phyloP scores from a whole-genome alignment of 1,139 yeast genomes.

The Candida tropicalis region DNA sequence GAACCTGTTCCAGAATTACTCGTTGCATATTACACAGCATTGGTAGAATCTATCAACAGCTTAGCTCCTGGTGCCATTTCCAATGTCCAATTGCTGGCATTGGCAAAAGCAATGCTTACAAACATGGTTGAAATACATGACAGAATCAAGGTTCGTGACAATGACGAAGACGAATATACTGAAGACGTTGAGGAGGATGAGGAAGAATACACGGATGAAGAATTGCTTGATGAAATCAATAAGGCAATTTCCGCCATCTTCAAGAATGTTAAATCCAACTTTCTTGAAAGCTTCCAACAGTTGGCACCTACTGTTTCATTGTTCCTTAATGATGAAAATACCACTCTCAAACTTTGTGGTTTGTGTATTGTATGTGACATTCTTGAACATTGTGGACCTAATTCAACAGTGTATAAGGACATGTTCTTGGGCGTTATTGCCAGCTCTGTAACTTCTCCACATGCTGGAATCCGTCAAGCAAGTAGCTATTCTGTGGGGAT shows the following conservation, averaged over 20 bases:
- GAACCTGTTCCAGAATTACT: constrained; percentile 88
- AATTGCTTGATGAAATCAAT: constrained; percentile 80
- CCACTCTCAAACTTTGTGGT: constrained; percentile 74
- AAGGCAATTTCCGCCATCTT: constrained; percentile 76
- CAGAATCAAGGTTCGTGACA: constrained; percentile 72
- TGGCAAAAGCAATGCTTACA: constrained; percentile 61
- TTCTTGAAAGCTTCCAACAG: constrained; percentile 65
- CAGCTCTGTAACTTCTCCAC: constrained; percentile 64
- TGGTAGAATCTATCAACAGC: constrained; percentile 67
- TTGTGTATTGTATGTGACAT: constrained; percentile 79
- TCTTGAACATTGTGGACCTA: constrained; percentile 75
- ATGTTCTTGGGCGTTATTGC: constrained; percentile 64
- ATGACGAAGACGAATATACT: constrained; percentile 68
- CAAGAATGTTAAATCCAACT: constrained; percentile 59
- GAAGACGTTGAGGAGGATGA: constrained; percentile 80
- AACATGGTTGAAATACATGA: constrained; percentile 70
- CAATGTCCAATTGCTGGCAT: constrained; percentile 55
- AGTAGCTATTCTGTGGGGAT: constrained; percentile 85
- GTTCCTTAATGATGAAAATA: constrained; percentile 65
- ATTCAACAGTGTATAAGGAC: constrained; percentile 65
- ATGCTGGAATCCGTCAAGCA: constrained; percentile 82
- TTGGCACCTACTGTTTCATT: constrained; percentile 57
- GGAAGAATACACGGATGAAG: constrained; percentile 89
- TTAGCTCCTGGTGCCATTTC: constrained; percentile 67
- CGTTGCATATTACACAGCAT: constrained; percentile 73